phyloP scores from a whole-genome alignment of 2,329 filamentous ascomycete species.

The Proliferodiscus dingleyae region DNA sequence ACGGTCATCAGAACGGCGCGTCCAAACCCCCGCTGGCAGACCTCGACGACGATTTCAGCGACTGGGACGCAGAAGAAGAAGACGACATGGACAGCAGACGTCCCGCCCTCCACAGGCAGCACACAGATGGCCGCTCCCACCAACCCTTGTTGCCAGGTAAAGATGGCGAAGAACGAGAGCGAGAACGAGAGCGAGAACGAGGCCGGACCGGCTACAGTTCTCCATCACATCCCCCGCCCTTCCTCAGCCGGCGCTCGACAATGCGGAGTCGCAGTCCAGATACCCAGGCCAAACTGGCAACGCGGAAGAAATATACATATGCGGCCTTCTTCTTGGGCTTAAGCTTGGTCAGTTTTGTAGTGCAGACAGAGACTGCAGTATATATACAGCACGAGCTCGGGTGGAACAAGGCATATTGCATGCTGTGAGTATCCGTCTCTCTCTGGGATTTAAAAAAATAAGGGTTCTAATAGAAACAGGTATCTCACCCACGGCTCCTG shows the following conservation, averaged over 20 bases:
- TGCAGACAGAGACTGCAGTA: constrained; percentile 93
- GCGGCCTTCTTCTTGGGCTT: constrained; percentile 78
- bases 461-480: constrained; percentile 35
- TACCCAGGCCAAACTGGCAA: constrained; percentile 56
- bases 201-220: constrained; percentile 28
- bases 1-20: constrained; percentile 1
- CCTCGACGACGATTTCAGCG: constrained; percentile 20
- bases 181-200: no score
- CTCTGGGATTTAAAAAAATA: constrained; percentile 5
- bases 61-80: constrained; percentile 25
- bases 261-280: constrained; percentile 77
- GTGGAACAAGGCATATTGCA: constrained; percentile 99
- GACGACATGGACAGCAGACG: constrained; percentile 34
- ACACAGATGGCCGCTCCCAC: constrained; percentile 36
- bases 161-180: constrained; percentile 22
- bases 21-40: constrained; percentile 4
- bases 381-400: constrained; percentile 89
- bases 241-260: constrained; percentile 54
- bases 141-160: constrained; percentile 31
- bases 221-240: constrained; percentile 26
- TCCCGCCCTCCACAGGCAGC: constrained; percentile 33
- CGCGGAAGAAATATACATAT: constrained; percentile 79
- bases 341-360: constrained; percentile 80
- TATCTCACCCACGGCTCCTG: constrained; percentile 94
- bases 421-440: constrained; percentile 61